Evolutionary conservation across 2,329 filamentous ascomycete genomes (phyloP).

Genomic region (Pseudofabraea citricarpa): DNA sequence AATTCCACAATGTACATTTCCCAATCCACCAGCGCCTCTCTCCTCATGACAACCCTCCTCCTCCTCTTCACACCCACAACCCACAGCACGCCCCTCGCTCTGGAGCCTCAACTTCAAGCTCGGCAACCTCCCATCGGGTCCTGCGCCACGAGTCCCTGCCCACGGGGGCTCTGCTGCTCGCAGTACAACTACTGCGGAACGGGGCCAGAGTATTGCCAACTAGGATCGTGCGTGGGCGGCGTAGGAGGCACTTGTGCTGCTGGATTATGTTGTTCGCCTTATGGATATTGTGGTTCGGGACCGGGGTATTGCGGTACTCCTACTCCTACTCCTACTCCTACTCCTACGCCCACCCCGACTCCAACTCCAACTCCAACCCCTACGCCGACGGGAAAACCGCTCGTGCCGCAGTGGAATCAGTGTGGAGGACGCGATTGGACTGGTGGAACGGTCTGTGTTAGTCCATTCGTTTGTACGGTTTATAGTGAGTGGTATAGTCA

Average conservation of each 20-base stretch:
- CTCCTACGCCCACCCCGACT: background rate
- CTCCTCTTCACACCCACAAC: no score
- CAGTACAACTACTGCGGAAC: background rate
- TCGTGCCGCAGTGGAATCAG: background rate
- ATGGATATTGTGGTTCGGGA: slow-evolving; percentile 11
- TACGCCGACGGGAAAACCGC: background rate
- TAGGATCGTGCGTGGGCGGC: slow-evolving; percentile 9
- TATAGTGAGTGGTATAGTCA: background rate
- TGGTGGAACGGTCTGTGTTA: background rate
- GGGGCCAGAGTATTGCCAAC: background rate
- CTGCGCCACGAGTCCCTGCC: background rate
- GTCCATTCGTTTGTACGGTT: background rate
- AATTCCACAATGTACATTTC: no score
- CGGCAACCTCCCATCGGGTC: no score
- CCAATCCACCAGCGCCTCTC: no score
- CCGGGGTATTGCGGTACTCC: slow-evolving; percentile 3
- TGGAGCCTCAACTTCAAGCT: no score
- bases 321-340: background rate
- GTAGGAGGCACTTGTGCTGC: slow-evolving; percentile 13
- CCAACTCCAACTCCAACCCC: background rate
- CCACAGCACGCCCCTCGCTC: no score
- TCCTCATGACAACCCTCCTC: no score
- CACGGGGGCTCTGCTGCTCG: background rate
- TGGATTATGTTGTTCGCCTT: slow-evolving; percentile 10
- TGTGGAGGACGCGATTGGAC: background rate